phyloP scores from a whole-genome alignment of 768 basidiomycete species.

The Naematelia aurantialba region DNA sequence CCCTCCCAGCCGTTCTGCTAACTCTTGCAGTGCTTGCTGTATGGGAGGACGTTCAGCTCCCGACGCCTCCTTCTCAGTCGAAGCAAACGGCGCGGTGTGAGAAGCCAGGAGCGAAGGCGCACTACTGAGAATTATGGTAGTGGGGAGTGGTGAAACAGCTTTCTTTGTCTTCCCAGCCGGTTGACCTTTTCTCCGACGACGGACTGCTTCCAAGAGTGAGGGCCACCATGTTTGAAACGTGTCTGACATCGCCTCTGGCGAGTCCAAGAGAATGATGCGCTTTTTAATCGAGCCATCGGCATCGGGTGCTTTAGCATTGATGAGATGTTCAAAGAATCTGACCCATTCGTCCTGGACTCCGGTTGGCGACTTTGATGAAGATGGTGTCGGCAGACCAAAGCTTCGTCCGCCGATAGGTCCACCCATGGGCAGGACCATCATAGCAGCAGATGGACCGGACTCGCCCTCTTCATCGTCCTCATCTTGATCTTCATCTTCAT shows the following conservation, averaged over 20 bases:
- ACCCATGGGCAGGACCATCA: constrained; percentile 4
- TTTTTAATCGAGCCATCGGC: constrained; percentile 27
- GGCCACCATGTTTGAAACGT: constrained; percentile 77
- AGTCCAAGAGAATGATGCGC: constrained; percentile 77
- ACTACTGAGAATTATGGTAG: constrained; percentile 82
- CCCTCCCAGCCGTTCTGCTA: constrained; percentile 3
- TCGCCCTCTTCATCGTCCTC: neutral
- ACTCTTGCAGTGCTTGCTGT: constrained; percentile 7
- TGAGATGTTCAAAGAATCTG: constrained; percentile 41
- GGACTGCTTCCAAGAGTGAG: constrained; percentile 71
- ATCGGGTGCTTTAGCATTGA: constrained; percentile 13
- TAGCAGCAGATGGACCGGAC: neutral
- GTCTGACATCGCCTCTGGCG: constrained; percentile 70
- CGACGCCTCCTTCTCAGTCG: neutral
- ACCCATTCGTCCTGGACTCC: constrained; percentile 53
- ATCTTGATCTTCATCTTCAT: neutral
- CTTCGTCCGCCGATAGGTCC: constrained; percentile 53
- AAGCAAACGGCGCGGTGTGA: constrained; percentile 47
- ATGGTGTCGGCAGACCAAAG: constrained; percentile 47
- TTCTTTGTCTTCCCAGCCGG: constrained; percentile 5
- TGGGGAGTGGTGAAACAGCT: constrained; percentile 54
- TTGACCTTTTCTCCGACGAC: constrained; percentile 60
- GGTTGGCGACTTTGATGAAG: neutral
- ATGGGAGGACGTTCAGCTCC: neutral
- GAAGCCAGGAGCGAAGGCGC: constrained; percentile 64